Conservation (phyloP, 441 rosid genomes). For the Capsella rubella region DNA sequence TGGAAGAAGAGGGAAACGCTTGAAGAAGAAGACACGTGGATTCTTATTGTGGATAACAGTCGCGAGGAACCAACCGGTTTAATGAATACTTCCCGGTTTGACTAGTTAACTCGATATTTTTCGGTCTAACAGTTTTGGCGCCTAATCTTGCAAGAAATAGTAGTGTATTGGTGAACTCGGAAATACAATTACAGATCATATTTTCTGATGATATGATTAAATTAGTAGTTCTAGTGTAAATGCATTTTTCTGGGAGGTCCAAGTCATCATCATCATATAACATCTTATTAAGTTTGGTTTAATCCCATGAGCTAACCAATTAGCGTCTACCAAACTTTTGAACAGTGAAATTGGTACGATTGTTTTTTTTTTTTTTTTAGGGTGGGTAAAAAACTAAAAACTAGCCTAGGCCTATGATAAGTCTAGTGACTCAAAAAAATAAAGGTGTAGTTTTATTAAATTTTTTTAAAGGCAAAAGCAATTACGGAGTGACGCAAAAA, state of each 20-base stretch:
- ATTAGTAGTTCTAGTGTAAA: no score
- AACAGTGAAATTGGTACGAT: neutral
- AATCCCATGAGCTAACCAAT: neutral
- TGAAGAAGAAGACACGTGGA: conserved; percentile 59
- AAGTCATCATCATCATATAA: no score
- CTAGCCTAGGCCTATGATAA: neutral
- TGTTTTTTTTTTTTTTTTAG: no score
- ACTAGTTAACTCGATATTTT: neutral
- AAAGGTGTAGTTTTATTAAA: neutral
- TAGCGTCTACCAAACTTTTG: neutral
- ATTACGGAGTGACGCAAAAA: conserved; percentile 20
- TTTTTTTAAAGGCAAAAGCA: neutral
- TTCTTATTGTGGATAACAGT: conserved; percentile 55
- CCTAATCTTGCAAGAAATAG: conserved; percentile 16
- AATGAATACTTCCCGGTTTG: neutral
- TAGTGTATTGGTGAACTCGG: neutral
- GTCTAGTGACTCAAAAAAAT: neutral
- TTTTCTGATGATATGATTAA: no score
- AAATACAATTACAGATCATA: no score
- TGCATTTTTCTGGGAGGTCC: no score
- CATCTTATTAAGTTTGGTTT: neutral
- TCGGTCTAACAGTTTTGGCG: conserved; percentile 50
- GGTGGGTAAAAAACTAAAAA: neutral
- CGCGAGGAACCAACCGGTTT: conserved; percentile 24
- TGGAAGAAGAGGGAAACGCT: conserved; percentile 27